These are phyloP conservation scores for Hirsutella rhossiliensis DNA, from an alignment of 2,329 filamentous ascomycete species.

Conservation along the genomic window DNA sequence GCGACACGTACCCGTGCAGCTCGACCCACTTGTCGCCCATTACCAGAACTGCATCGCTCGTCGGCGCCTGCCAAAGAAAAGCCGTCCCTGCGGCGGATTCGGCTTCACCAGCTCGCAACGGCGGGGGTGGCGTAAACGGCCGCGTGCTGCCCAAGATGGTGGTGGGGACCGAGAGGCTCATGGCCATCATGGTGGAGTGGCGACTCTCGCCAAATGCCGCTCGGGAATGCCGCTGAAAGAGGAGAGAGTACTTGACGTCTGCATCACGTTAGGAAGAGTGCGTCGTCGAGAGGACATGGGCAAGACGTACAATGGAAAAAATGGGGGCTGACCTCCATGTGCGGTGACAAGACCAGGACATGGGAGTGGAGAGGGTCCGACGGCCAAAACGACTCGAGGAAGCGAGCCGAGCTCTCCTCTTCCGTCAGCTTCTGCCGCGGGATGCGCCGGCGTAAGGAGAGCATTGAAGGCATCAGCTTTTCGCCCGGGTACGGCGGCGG, in stretches of 20 bases:
- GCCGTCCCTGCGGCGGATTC: constrained; percentile 29
- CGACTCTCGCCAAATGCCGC: constrained; percentile 28
- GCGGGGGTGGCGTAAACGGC: constrained; percentile 35
- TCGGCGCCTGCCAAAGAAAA: constrained; percentile 79
- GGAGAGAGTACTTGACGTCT: constrained; percentile 64
- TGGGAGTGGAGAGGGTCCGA: constrained; percentile 50
- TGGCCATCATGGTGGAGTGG: constrained; percentile 53
- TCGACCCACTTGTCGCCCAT: constrained; percentile 81
- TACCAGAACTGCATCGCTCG: constrained; percentile 69
- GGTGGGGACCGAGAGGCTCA: constrained; percentile 67
- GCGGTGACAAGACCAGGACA: constrained; percentile 72
- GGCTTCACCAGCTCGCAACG: constrained; percentile 6
- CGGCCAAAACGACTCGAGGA: constrained; percentile 85
- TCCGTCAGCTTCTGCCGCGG: constrained; percentile 44
- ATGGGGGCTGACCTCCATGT: constrained; percentile 65
- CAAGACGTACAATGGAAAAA: constrained; percentile 61
- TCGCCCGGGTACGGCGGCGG: constrained; percentile 34
- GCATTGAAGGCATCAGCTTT: constrained; percentile 32
- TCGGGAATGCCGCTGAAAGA: constrained; percentile 66
- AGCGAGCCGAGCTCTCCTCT: constrained; percentile 60
- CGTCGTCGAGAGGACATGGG: not conserved
- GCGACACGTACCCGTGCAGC: constrained; percentile 67
- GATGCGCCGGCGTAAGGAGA: constrained; percentile 68
- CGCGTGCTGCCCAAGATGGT: constrained; percentile 48
- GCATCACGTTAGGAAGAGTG: constrained; percentile 6